Base-by-base conservation (phyloP, 2,329 filamentous ascomycete species). In the Penicillium sclerotiorum region DNA sequence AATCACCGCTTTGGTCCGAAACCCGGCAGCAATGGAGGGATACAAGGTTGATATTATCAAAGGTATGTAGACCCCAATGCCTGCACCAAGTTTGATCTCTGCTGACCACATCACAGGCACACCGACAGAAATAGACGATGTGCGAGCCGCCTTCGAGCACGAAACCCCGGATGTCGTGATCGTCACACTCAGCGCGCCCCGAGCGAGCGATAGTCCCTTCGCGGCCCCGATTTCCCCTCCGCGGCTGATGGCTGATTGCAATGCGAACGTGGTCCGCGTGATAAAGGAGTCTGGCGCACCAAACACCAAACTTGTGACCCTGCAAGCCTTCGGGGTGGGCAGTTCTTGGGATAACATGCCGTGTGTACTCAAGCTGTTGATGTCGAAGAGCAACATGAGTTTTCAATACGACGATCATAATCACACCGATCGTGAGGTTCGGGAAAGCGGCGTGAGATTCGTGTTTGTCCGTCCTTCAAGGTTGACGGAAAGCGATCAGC, bases 291-390 rank as follows among this genome's bases (percentile, higher is more conserved):
- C 66, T 40, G 61, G 61, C 0, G 65, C 70, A 42, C 53, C 39
- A 7, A 80, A 78, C 44, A 57, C n/a, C n/a, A n/a, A n/a, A n/a
- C n/a, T 81, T 2, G 70, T 82, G 21, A 67, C 79, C 40, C 73
- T 83, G 64, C 79, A 76, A 11, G 74, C 77, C 1, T 75, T 78
- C 52, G 81, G 80, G 9, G 73, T 76, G 1, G 78, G 75, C 0
- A 62, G 69, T 23, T 81, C 79, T 4, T 77, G 69, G 61, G 21
- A 49, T 0, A 72, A 74, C 42, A 59, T 80, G 49, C 64, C 72
- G 36, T 72, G 67, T 27, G 62, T 74, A 1, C 58, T 81, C 55
- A 69, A 73, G 13, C 47, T 72, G 27, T 51, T 81, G n/a, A 75
- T 83, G 57, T 68, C 62, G 25, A 64, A 76, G 35, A 74, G 70